phyloP scores from a whole-genome alignment of 2,329 filamentous ascomycete species.

The Xylaria digitata region DNA sequence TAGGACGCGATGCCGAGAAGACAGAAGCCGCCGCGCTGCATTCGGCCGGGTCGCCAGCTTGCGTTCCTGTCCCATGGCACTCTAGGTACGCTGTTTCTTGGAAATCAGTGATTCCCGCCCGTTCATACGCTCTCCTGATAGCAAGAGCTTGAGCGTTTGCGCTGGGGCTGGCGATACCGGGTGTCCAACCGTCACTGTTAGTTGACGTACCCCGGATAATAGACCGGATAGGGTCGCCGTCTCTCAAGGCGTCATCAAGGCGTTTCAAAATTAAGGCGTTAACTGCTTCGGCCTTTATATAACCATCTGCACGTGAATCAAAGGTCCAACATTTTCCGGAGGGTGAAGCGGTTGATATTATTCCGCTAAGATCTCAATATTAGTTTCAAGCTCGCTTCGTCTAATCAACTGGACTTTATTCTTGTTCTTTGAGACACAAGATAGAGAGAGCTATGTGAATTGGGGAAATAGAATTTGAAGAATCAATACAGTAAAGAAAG shows the following conservation, averaged over 20 bases:
- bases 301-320: constrained; percentile 39
- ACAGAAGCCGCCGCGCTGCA: constrained; percentile 47
- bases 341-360: no score
- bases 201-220: constrained; percentile 50
- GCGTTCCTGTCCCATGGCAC: no score
- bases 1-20: constrained; percentile 40
- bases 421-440: no score
- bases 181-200: constrained; percentile 55
- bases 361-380: constrained; percentile 21
- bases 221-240: constrained; percentile 54
- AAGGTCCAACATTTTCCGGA: no score
- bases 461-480: no score
- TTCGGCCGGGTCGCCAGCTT: constrained; percentile 55
- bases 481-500: no score
- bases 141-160: constrained; percentile 48
- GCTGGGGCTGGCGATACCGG: constrained; percentile 58
- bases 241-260: constrained; percentile 55
- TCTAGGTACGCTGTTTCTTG: neutral
- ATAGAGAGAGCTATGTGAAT: no score
- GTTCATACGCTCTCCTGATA: constrained; percentile 50
- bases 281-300: constrained; percentile 11
- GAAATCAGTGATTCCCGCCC: constrained; percentile 41
- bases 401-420: no score
- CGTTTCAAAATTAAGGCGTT: constrained; percentile 49
- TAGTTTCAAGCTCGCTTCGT: no score